Percentiles rank a stretch among this genome's conserved stretches.
Evolutionary conservation across 768 basidiomycete genomes (phyloP).

Genomic region (Grammothele lineata): DNA sequence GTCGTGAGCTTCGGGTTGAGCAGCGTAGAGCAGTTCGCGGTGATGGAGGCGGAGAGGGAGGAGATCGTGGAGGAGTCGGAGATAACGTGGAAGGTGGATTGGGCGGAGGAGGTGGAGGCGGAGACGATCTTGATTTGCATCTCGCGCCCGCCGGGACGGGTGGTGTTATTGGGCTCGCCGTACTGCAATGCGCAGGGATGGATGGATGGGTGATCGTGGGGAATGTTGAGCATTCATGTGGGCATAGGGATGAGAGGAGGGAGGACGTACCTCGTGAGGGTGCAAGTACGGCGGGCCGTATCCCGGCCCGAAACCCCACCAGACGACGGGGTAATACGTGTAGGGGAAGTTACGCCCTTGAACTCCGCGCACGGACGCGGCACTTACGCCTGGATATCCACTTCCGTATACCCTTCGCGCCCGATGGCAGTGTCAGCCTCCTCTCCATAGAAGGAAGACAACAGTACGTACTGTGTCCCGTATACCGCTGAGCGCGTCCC

Average conservation of each 20-base stretch:
- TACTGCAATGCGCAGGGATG: too few relatives aligned
- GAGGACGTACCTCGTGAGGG: not conserved
- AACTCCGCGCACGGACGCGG: not conserved
- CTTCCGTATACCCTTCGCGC: conserved; percentile 23
- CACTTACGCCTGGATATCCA: conserved; percentile 21
- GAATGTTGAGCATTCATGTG: too few relatives aligned
- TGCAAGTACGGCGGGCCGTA: not conserved
- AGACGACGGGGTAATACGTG: not conserved
- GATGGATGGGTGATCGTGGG: too few relatives aligned
- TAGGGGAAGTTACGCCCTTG: not conserved
- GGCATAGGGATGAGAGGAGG: too few relatives aligned
- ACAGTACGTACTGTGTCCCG: conserved; percentile 18
- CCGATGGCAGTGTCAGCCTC: too few relatives aligned
- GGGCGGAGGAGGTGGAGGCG: conserved; percentile 18
- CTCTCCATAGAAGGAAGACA: not conserved
- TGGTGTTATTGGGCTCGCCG: conserved; percentile 27
- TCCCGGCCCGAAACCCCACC: not conserved
- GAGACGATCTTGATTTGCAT: conserved; percentile 22
- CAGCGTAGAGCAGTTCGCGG: conserved; percentile 22
- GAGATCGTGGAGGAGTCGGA: conserved; percentile 29
- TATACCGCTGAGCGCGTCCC: conserved; percentile 20
- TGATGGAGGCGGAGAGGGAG: conserved; percentile 25
- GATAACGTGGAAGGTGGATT: conserved; percentile 28
- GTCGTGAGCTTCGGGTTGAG: conserved; percentile 21
- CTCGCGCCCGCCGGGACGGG: conserved; percentile 31